phyloP scores from a whole-genome alignment of 352 stramenopile genomes.

The Globisporangium splendens region DNA sequence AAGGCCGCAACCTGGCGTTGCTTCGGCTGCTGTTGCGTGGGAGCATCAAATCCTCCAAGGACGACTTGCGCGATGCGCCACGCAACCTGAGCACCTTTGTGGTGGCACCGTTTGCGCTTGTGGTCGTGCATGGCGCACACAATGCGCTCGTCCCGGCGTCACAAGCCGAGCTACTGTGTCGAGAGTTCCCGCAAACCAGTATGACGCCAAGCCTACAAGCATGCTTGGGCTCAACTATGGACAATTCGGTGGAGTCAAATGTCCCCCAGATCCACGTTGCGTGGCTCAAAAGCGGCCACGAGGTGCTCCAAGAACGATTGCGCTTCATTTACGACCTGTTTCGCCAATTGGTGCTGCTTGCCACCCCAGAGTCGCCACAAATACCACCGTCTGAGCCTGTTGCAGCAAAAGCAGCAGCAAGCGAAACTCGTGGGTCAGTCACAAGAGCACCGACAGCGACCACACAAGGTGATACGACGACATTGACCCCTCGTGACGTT shows the following conservation, averaged over 20 bases:
- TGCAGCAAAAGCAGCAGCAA: not conserved
- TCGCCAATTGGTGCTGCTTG: constrained; percentile 26
- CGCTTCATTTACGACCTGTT: constrained; percentile 56
- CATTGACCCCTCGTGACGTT: no score
- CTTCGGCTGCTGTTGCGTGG: constrained; percentile 40
- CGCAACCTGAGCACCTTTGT: constrained; percentile 25
- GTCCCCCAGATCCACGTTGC: constrained; percentile 35
- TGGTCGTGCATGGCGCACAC: constrained; percentile 58
- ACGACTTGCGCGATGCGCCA: constrained; percentile 19
- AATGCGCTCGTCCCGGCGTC: constrained; percentile 38
- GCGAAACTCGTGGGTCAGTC: no score
- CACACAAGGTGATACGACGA: no score
- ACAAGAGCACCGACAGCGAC: no score
- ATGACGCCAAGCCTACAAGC: constrained; percentile 5
- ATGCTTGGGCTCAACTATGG: constrained; percentile 4
- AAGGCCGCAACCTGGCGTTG: constrained; percentile 24
- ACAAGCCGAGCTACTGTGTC: constrained; percentile 23
- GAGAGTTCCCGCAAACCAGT: constrained; percentile 15
- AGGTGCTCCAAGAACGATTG: constrained; percentile 61
- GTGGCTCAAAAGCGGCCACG: constrained; percentile 78
- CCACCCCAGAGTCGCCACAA: no score
- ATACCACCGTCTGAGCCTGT: no score
- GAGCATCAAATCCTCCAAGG: constrained; percentile 30
- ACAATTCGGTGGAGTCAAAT: not conserved
- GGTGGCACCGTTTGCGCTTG: constrained; percentile 35